Percentiles rank a stretch among this genome's conserved stretches.
Evolutionary conservation across 495 filamentous ascomycete genomes (phyloP).

Genomic region (Extremus antarcticus): DNA sequence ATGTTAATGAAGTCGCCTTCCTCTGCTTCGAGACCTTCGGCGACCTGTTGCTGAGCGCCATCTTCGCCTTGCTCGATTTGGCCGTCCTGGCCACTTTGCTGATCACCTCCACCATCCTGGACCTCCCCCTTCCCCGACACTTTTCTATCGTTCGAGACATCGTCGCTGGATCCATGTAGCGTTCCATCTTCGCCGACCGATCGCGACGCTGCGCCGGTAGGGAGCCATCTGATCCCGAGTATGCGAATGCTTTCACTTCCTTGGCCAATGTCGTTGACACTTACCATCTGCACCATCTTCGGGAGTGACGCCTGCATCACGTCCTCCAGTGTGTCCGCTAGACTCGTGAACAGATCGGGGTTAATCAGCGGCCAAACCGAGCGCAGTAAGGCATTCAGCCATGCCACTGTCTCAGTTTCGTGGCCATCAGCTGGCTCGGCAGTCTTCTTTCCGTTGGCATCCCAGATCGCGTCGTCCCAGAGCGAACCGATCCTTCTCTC

Average conservation of each 20-base stretch:
- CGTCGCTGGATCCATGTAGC: constrained; percentile 31
- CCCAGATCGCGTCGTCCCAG: constrained; percentile 55
- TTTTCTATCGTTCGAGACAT: constrained; percentile 42
- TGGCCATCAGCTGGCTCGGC: constrained; percentile 35
- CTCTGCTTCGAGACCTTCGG: constrained; percentile 60
- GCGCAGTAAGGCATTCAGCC: constrained; percentile 53
- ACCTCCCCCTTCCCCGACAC: constrained; percentile 36
- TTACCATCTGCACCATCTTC: constrained; percentile 53
- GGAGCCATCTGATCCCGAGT: constrained; percentile 55
- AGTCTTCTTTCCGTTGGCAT: constrained; percentile 38
- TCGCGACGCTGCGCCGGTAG: constrained; percentile 49
- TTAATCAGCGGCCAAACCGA: constrained; percentile 62
- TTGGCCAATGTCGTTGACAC: constrained; percentile 59
- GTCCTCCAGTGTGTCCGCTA: constrained; percentile 58
- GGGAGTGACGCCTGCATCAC: constrained; percentile 62
- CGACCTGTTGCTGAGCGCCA: constrained; percentile 34
- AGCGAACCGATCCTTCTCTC: constrained; percentile 40
- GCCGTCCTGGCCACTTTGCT: constrained; percentile 24
- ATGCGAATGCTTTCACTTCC: constrained; percentile 55
- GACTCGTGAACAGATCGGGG: constrained; percentile 53
- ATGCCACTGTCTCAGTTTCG: constrained; percentile 50
- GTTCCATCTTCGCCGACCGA: constrained; percentile 46
- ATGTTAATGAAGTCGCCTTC: constrained; percentile 64
- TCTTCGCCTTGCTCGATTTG: constrained; percentile 27
- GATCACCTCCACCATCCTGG: constrained; percentile 23